Conservation (phyloP, 768 basidiomycete genomes). For the Lactifluus echinatus region DNA sequence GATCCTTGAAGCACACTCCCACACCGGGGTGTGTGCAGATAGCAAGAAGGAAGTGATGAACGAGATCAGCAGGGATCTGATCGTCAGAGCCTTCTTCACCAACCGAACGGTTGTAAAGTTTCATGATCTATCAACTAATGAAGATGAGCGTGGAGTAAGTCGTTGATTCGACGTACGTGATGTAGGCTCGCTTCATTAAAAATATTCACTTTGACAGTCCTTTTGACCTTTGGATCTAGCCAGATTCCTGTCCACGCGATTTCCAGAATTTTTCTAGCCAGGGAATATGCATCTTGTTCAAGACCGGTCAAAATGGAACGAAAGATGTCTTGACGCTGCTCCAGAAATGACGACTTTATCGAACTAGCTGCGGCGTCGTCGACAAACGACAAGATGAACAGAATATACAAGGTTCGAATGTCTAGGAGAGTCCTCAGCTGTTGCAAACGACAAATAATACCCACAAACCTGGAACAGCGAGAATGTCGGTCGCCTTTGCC, state of each 20-base stretch:
- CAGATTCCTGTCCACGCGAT: constrained; percentile 70
- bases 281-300: constrained; percentile 50
- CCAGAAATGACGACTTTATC: constrained; percentile 57
- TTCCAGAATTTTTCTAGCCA: constrained; percentile 61
- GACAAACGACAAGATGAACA: constrained; percentile 69
- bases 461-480: constrained; percentile 50
- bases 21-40: constrained; percentile 73
- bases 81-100: constrained; percentile 44
- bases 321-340: constrained; percentile 60
- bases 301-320: constrained; percentile 67
- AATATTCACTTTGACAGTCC: constrained; percentile 59
- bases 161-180: constrained; percentile 38
- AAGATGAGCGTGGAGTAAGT: not conserved
- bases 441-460: not conserved
- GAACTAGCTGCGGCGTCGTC: constrained; percentile 37
- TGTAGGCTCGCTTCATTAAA: constrained; percentile 61
- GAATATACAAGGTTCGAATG: constrained; percentile 68
- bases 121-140: constrained; percentile 44
- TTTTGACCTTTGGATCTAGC: constrained; percentile 62
- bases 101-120: constrained; percentile 57
- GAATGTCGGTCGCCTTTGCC: constrained; percentile 36
- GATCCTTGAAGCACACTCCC: constrained; percentile 82
- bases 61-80: constrained; percentile 64
- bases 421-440: constrained; percentile 36
- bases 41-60: constrained; percentile 80